A percentile compares a stretch with the other conserved stretches of the same genome.
These are phyloP conservation scores for Eimeria sp. DNA, from an alignment of 169 alveolate genomes.

Conservation along the genomic window DNA sequence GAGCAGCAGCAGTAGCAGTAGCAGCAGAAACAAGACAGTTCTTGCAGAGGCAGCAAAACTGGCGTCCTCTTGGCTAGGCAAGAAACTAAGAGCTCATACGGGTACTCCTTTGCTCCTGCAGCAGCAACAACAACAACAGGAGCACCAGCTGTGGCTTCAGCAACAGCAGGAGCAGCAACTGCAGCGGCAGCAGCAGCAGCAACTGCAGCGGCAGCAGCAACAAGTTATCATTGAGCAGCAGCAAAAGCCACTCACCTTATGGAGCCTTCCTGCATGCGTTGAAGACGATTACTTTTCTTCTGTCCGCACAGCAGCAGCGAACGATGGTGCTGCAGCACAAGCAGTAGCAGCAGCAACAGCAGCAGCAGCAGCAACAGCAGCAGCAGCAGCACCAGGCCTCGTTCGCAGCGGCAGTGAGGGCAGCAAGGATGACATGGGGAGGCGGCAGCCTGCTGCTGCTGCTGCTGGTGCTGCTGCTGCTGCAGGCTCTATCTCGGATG, in stretches of 20 bases:
- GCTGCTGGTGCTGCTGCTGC: constrained; percentile 31
- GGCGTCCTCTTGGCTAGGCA: constrained; percentile 17
- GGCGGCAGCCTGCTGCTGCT: constrained; percentile 17
- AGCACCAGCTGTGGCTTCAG: too few species aligned
- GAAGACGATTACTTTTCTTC: constrained; percentile 33
- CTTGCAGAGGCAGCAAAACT: constrained; percentile 25
- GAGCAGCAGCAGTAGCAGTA: constrained; percentile 36
- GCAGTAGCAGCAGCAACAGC: background rate
- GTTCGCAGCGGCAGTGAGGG: background rate
- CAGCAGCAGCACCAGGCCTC: background rate
- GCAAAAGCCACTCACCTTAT: background rate
- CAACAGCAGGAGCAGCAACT: too few species aligned
- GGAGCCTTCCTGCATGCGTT: constrained; percentile 33
- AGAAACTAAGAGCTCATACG: background rate
- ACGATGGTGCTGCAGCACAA: background rate
- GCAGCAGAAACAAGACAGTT: background rate
- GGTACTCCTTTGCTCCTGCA: too few species aligned
- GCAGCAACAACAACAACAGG: too few species aligned
- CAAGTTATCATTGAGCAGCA: background rate
- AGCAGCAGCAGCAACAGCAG: background rate
- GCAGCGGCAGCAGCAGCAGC: background rate
- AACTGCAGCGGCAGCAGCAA: constrained; percentile 45
- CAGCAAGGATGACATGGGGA: background rate
- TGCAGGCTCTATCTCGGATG: background rate
- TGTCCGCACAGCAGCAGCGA: background rate